Conservation (phyloP, 2,329 filamentous ascomycete genomes). For the Drechslera avenae region DNA sequence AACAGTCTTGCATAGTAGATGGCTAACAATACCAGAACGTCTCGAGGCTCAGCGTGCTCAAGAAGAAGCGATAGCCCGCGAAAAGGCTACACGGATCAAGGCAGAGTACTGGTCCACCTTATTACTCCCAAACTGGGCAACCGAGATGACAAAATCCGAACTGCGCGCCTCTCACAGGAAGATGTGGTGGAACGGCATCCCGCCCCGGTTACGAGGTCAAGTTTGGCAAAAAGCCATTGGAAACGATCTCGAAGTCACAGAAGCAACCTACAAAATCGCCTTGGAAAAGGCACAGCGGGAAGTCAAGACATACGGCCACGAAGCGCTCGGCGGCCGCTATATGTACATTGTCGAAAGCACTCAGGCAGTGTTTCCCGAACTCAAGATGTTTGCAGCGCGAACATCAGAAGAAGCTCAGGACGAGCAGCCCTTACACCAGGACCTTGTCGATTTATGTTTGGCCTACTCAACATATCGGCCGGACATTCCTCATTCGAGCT, state of each 20-base stretch:
- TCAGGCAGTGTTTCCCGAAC: slow-evolving; percentile 69
- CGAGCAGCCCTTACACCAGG: slow-evolving; percentile 69
- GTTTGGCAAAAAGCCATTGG: slow-evolving; percentile 76
- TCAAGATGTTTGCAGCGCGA: slow-evolving; percentile 70
- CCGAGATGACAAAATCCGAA: slow-evolving; percentile 59
- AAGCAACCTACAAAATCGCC: slow-evolving; percentile 72
- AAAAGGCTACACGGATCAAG: slow-evolving; percentile 57
- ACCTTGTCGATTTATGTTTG: slow-evolving; percentile 72
- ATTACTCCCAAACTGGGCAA: slow-evolving; percentile 76
- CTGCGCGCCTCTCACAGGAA: slow-evolving; percentile 57
- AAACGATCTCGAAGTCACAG: slow-evolving; percentile 71
- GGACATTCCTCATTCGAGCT: slow-evolving; percentile 74
- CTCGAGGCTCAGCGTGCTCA: slow-evolving; percentile 49
- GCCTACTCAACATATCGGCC: slow-evolving; percentile 83
- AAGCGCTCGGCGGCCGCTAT: slow-evolving; percentile 35
- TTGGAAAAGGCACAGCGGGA: slow-evolving; percentile 67
- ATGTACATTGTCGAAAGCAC: slow-evolving; percentile 58
- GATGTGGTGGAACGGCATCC: slow-evolving; percentile 81
- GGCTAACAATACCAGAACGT: slow-evolving; percentile 35
- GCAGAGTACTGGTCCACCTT: slow-evolving; percentile 74
- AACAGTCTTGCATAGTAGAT: not conserved
- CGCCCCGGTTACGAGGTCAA: slow-evolving; percentile 69
- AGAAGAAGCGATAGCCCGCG: slow-evolving; percentile 57
- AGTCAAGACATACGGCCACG: slow-evolving; percentile 61
- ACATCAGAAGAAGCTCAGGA: slow-evolving; percentile 25